Conservation (phyloP, 345 rosid genomes). For the Moricandia arvensis region DNA sequence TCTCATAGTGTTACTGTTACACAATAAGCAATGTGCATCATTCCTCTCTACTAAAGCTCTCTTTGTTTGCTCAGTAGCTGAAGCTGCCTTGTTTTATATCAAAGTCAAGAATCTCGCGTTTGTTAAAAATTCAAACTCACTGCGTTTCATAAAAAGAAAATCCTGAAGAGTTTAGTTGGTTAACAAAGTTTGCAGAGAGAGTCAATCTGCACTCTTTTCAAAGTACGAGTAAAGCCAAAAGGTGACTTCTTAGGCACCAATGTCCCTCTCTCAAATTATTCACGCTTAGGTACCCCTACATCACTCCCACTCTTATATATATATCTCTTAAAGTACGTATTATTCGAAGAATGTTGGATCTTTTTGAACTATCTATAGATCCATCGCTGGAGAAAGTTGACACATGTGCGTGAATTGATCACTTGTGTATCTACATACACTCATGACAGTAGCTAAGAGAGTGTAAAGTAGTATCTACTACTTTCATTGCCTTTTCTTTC, state of each 20-base stretch:
- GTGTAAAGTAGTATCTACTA: neutral
- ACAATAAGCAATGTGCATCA: slow-evolving; percentile 9
- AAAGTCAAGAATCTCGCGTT: neutral
- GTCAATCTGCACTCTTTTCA: slow-evolving; percentile 25
- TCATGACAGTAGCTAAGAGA: slow-evolving; percentile 16
- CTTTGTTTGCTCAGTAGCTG: slow-evolving; percentile 22
- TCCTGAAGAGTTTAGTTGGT: no score
- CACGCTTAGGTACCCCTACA: neutral
- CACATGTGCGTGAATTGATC: neutral
- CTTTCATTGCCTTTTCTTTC: slow-evolving; percentile 3
- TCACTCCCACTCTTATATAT: no score
- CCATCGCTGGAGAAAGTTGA: no score
- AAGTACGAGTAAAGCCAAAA: slow-evolving; percentile 34
- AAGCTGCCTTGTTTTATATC: slow-evolving; percentile 10
- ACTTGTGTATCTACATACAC: slow-evolving; percentile 8
- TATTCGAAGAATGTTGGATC: no score
- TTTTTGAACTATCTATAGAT: no score
- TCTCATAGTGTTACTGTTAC: neutral
- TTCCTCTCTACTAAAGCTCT: slow-evolving; percentile 1
- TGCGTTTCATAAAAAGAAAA: no score
- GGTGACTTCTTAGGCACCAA: slow-evolving; percentile 20
- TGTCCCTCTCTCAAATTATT: slow-evolving; percentile 9
- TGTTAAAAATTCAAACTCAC: slow-evolving; percentile 18
- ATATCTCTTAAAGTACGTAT: no score
- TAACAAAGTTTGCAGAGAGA: neutral